Evolutionary conservation across 2,329 filamentous ascomycete genomes (phyloP).

Genomic region (Penicillium sp.): DNA sequence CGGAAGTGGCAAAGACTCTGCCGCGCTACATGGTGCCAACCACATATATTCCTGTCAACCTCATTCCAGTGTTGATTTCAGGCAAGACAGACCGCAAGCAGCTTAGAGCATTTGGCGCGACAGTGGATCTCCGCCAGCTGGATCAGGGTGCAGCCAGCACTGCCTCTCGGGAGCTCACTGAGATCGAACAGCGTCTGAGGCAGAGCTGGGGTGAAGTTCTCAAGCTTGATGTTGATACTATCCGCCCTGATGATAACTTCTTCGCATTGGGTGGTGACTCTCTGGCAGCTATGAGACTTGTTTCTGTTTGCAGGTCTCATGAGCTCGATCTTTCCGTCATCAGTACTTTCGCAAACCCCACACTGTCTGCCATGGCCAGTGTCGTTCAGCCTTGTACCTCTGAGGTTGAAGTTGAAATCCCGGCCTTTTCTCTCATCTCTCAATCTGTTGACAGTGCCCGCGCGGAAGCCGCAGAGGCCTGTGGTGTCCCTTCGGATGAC

Average conservation of each 20-base stretch:
- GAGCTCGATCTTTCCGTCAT: slow-evolving; percentile 38
- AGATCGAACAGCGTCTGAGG: slow-evolving; percentile 34
- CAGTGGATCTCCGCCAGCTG: slow-evolving; percentile 34
- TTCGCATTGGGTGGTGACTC: slow-evolving; percentile 40
- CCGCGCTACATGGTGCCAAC: slow-evolving; percentile 40
- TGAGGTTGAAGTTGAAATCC: slow-evolving; percentile 26
- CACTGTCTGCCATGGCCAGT: slow-evolving; percentile 46
- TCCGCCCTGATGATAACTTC: slow-evolving; percentile 42
- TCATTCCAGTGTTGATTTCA: slow-evolving; percentile 46
- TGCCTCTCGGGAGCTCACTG: slow-evolving; percentile 29
- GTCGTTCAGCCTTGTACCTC: slow-evolving; percentile 31
- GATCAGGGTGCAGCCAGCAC: slow-evolving; percentile 21
- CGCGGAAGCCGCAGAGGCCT: slow-evolving; percentile 40
- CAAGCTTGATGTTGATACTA: slow-evolving; percentile 32
- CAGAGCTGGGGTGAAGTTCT: slow-evolving; percentile 37
- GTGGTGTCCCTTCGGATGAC: slow-evolving; percentile 25
- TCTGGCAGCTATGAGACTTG: slow-evolving; percentile 37
- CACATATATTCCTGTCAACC: slow-evolving; percentile 45
- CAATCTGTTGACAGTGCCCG: slow-evolving; percentile 35
- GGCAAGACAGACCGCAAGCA: slow-evolving; percentile 48
- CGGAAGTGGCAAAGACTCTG: slow-evolving; percentile 28
- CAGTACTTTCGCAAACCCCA: slow-evolving; percentile 37
- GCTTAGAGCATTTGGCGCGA: slow-evolving; percentile 36
- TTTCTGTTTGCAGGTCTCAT: slow-evolving; percentile 31
- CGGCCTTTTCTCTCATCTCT: slow-evolving; percentile 35